Conservation (phyloP, 306 rosid species). For the Astragalus membranaceus region DNA sequence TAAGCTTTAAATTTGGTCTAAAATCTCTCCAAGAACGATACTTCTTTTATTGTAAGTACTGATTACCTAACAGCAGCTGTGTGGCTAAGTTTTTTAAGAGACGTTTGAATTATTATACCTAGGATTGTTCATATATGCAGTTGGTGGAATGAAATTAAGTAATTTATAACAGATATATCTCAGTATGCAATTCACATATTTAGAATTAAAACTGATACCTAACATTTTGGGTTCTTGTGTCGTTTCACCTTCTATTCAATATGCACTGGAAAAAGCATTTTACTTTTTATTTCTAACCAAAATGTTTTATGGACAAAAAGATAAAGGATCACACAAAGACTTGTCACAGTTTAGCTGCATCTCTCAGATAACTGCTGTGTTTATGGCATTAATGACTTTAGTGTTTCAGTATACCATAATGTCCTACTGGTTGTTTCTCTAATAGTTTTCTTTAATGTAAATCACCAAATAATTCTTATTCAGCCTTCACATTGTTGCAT, state of each 20-base stretch:
- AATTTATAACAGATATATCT: background rate
- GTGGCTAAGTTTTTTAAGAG: background rate
- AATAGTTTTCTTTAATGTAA: background rate
- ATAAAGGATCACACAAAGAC: background rate
- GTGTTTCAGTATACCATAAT: background rate
- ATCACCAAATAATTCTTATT: background rate
- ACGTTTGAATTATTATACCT: background rate
- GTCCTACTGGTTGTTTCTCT: background rate
- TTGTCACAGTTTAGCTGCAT: background rate
- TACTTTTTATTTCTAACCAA: background rate
- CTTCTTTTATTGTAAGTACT: background rate
- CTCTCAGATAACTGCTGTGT: background rate
- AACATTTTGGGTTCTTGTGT: background rate
- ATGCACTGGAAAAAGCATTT: background rate
- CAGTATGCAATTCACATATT: background rate
- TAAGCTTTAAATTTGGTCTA: slow-evolving; percentile 28
- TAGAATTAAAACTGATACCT: background rate
- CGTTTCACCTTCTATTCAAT: background rate
- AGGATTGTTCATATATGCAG: background rate
- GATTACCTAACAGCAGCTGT: background rate
- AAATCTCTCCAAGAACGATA: background rate
- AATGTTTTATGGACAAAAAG: background rate
- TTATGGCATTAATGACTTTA: background rate
- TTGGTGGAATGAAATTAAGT: background rate
- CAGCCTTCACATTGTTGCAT: background rate